Evolutionary conservation across 176 grass and related monocot genomes (phyloP), one percentile per base, ranked within the genome.

Genomic region (Oryza longistaminata): DNA sequence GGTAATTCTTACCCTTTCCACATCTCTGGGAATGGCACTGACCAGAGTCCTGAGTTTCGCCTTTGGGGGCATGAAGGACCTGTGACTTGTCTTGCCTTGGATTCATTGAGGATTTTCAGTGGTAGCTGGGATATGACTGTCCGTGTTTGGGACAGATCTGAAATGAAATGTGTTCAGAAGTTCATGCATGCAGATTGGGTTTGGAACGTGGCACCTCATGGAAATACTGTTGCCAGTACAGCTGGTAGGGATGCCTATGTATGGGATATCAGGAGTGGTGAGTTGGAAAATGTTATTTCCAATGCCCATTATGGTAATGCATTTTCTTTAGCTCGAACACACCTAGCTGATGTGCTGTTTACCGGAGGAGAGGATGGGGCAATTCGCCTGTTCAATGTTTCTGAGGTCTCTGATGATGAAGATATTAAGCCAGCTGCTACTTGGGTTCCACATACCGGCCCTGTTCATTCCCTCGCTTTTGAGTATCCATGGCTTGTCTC

Each of bases 401-500:
- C 49, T 26, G 50, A 81, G 1, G 44, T 83, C 66, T 89, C 76
- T 66, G 82, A 83, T 68, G 79, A 84, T 61, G 91, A 87, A 29
- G 88, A 92, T 79, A 93, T 93, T 65, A 88, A 93, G 46, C 90
- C 92, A 64, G 71, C 84, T 73, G 90, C 88, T 24, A 98, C 90
- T 84, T 98, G 96, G 96, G 80, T 95, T 58, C 91, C 96, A 70
- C 96, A 98, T 69, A 86, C 86, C 1, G 89, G 89, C 6, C 88
- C 93, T 43, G 91, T 98, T 89, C 86, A 94, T 80, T 92, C 91
- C 76, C 91, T 98, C 27, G 88, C 93, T 58, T 95, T 95, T 83
- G 96, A 98, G 91, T 95, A 95, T 82, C 96, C 93, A 45, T 98
- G 96, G 96, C 87, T 98, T 75, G 91, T 93, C 39, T 93, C 93